Conservation (phyloP, 768 basidiomycete species). For the Pholiota conissans region DNA sequence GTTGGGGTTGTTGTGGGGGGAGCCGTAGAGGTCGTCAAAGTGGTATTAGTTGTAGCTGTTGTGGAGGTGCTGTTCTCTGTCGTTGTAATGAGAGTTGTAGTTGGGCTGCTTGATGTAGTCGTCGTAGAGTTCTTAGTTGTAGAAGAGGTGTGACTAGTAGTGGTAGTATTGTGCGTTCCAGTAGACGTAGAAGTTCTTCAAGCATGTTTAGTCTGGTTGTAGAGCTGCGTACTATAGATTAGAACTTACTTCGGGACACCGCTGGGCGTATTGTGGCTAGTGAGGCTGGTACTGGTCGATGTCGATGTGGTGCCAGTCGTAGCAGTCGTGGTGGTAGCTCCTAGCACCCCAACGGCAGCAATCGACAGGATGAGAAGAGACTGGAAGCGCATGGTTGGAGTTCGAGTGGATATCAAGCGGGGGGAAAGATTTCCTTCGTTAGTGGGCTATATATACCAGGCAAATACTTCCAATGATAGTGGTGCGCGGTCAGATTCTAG, state of each 20-base stretch:
- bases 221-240: neutral
- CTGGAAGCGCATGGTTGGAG: constrained; percentile 7
- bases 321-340: constrained; percentile 1
- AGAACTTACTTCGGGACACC: constrained; percentile 13
- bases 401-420: neutral
- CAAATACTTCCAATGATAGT: neutral
- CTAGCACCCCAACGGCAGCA: neutral
- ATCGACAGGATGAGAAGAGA: constrained; percentile 9
- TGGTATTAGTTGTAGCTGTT: too few species aligned
- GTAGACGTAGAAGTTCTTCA: neutral
- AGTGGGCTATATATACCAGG: neutral
- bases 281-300: neutral
- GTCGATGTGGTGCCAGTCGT: neutral
- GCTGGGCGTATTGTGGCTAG: constrained; percentile 5
- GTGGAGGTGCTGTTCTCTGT: too few species aligned
- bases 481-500: neutral
- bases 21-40: neutral
- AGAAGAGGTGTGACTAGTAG: too few species aligned
- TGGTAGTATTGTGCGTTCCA: neutral
- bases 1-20: neutral
- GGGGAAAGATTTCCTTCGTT: neutral
- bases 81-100: too few species aligned
- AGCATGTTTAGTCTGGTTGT: neutral
- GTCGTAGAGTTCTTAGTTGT: neutral
- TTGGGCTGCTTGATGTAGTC: neutral